phyloP scores from a whole-genome alignment of 495 filamentous ascomycete species.

The Aspergillus biplanus region DNA sequence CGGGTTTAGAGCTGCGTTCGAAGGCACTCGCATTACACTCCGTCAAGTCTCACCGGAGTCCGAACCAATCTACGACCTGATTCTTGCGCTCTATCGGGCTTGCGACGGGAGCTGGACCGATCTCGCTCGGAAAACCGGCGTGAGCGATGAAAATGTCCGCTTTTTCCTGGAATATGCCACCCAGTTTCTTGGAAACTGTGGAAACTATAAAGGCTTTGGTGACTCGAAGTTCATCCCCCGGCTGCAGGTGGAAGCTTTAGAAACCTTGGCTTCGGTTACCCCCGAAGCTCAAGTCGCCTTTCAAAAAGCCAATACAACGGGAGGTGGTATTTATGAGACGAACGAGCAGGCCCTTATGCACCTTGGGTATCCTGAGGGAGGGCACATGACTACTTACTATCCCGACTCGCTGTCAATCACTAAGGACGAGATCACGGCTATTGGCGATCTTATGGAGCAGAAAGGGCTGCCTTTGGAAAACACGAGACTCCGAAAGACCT shows the following conservation, averaged over 20 bases:
- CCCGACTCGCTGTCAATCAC: slow-evolving; percentile 85
- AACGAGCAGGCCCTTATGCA: slow-evolving; percentile 71
- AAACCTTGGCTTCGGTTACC: slow-evolving; percentile 68
- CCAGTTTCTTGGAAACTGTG: slow-evolving; percentile 86
- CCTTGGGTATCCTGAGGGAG: slow-evolving; percentile 79
- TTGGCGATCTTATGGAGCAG: slow-evolving; percentile 73
- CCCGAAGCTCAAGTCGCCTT: slow-evolving; percentile 64
- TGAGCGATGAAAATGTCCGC: slow-evolving; percentile 69
- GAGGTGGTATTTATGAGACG: slow-evolving; percentile 73
- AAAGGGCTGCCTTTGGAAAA: slow-evolving; percentile 82
- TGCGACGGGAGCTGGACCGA: slow-evolving; percentile 78
- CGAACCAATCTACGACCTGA: slow-evolving; percentile 89
- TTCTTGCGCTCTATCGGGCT: slow-evolving; percentile 74
- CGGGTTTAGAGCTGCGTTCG: slow-evolving; percentile 70
- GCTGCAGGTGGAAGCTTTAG: slow-evolving; percentile 65
- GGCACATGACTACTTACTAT: slow-evolving; percentile 92
- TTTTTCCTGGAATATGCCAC: slow-evolving; percentile 86
- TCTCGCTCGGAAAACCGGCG: slow-evolving; percentile 67
- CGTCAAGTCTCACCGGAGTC: slow-evolving; percentile 91
- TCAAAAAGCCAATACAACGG: slow-evolving; percentile 54
- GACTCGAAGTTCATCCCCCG: slow-evolving; percentile 94
- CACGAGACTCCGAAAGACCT: slow-evolving; percentile 78
- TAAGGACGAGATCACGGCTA: slow-evolving; percentile 75
- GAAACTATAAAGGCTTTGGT: slow-evolving; percentile 97
- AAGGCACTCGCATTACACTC: slow-evolving; percentile 81